These are phyloP conservation scores for Protomyces inouyei DNA, from an alignment of 1,139 yeast genomes.

Conservation along the genomic window DNA sequence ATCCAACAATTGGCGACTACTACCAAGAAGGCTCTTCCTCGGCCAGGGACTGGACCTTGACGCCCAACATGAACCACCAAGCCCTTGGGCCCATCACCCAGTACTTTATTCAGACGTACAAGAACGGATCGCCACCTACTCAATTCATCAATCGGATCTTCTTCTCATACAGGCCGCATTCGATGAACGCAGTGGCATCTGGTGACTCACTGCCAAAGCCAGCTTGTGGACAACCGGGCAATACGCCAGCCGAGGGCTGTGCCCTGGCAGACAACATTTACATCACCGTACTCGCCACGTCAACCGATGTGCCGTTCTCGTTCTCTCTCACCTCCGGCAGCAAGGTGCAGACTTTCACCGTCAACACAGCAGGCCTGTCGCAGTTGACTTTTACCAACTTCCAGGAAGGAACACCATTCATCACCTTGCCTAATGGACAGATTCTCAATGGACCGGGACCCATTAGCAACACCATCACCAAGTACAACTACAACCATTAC, in stretches of 20 bases:
- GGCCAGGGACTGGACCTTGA: conserved; percentile 4
- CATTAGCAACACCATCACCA: conserved; percentile 12
- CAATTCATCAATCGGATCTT: conserved; percentile 4
- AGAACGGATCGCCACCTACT: conserved; percentile 10
- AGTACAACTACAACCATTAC: conserved; percentile 15
- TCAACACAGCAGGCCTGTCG: not conserved
- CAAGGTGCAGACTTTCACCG: not conserved
- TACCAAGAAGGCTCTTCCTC: conserved; percentile 1
- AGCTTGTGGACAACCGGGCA: not conserved
- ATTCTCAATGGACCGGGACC: not conserved
- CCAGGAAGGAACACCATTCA: not conserved
- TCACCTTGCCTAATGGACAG: not conserved
- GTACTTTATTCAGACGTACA: conserved; percentile 24
- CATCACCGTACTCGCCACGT: conserved; percentile 3
- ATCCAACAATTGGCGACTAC: conserved; percentile 15
- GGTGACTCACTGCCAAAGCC: conserved; percentile 16
- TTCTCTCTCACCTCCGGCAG: conserved; percentile 5
- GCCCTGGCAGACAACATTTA: conserved; percentile 18
- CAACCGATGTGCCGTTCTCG: not conserved
- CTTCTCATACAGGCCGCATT: conserved; percentile 27
- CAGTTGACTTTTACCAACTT: conserved; percentile 1
- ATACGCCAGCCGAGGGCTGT: not conserved
- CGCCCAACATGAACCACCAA: conserved; percentile 10
- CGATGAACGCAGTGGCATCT: conserved; percentile 23
- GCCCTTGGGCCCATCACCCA: conserved; percentile 6